These are phyloP conservation scores for Onygenales sp. DNA, from an alignment of 2,329 filamentous ascomycete genomes.

Conservation along the genomic window DNA sequence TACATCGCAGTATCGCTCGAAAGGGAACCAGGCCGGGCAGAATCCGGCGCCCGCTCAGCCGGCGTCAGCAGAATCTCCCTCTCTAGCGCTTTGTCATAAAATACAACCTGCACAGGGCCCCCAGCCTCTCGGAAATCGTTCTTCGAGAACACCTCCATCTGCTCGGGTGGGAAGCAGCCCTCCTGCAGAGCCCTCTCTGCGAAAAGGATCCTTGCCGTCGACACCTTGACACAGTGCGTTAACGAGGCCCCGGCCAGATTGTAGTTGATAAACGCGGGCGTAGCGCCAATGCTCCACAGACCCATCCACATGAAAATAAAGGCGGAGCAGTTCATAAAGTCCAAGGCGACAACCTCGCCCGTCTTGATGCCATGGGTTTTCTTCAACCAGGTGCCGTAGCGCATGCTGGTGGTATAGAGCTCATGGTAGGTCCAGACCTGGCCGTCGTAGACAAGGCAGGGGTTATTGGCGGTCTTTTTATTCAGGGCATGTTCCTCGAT, in stretches of 20 bases:
- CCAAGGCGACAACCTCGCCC: slow-evolving; percentile 68
- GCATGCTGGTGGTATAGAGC: slow-evolving; percentile 59
- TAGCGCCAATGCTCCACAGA: slow-evolving; percentile 73
- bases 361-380: slow-evolving; percentile 53
- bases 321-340: slow-evolving; percentile 71
- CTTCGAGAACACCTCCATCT: slow-evolving; percentile 30
- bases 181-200: slow-evolving; percentile 58
- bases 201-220: slow-evolving; percentile 57
- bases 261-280: slow-evolving; percentile 82
- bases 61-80: slow-evolving; percentile 43
- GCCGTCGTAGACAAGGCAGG: slow-evolving; percentile 61
- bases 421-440: slow-evolving; percentile 64
- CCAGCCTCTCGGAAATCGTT: slow-evolving; percentile 30
- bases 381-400: slow-evolving; percentile 68
- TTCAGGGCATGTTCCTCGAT: slow-evolving; percentile 59
- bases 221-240: slow-evolving; percentile 62
- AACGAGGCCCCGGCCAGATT: slow-evolving; percentile 65
- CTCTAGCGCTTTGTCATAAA: slow-evolving; percentile 52
- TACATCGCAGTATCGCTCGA: slow-evolving; percentile 46
- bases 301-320: slow-evolving; percentile 69
- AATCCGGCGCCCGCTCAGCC: slow-evolving; percentile 50
- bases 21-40: slow-evolving; percentile 42
- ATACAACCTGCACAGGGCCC: slow-evolving; percentile 47
- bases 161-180: slow-evolving; percentile 37
- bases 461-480: slow-evolving; percentile 39